These are phyloP conservation scores for Tylopilus balloui DNA, from an alignment of 768 basidiomycete species.

Conservation along the genomic window DNA sequence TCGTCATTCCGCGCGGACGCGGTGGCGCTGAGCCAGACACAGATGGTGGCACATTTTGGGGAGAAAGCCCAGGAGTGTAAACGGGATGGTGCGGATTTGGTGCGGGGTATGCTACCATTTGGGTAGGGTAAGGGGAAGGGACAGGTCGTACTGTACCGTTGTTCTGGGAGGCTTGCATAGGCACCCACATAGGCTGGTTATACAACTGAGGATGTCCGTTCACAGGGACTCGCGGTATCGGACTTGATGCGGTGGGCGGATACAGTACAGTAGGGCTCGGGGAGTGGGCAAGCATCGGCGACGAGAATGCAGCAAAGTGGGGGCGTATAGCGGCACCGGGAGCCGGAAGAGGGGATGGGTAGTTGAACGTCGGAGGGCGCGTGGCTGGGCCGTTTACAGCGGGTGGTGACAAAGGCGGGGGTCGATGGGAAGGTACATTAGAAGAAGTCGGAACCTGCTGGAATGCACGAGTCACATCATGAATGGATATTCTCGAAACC, in stretches of 20 bases:
- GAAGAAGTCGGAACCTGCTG: slow-evolving; percentile 75
- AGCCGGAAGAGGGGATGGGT: slow-evolving; percentile 40
- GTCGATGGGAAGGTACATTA: slow-evolving; percentile 42
- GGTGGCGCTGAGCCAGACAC: slow-evolving; percentile 29
- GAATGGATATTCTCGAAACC: slow-evolving; percentile 72
- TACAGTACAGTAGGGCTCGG: slow-evolving; percentile 68
- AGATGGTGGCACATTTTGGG: slow-evolving; percentile 34
- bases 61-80: slow-evolving; percentile 42
- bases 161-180: slow-evolving; percentile 44
- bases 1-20: slow-evolving; percentile 49
- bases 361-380: slow-evolving; percentile 27
- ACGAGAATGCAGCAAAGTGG: slow-evolving; percentile 55
- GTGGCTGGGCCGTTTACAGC: slow-evolving; percentile 32
- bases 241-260: slow-evolving; percentile 55
- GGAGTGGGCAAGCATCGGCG: slow-evolving; percentile 70
- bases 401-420: slow-evolving; percentile 48
- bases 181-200: slow-evolving; percentile 63
- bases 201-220: slow-evolving; percentile 63
- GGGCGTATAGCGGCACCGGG: slow-evolving; percentile 48
- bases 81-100: slow-evolving; percentile 44
- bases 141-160: slow-evolving; percentile 50
- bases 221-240: slow-evolving; percentile 58
- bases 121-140: slow-evolving; percentile 59
- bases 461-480: slow-evolving; percentile 82
- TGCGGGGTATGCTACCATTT: slow-evolving; percentile 62